These are phyloP conservation scores for Cyathus striatus DNA, from an alignment of 768 basidiomycete species.

Conservation along the genomic window DNA sequence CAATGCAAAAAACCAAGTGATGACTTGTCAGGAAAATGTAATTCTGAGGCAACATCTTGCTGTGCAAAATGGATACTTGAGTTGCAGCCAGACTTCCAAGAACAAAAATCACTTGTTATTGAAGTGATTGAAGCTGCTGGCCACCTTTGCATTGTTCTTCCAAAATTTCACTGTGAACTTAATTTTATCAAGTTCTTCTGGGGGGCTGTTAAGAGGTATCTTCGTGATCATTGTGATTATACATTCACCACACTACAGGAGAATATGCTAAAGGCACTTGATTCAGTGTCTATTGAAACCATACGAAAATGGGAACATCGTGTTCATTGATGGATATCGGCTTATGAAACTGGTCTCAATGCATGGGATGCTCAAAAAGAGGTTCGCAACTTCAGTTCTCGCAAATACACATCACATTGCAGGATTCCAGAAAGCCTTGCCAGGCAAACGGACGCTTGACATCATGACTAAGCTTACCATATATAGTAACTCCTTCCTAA, in stretches of 20 bases:
- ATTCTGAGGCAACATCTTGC: constrained; percentile 3
- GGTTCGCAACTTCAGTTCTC: constrained; percentile 21
- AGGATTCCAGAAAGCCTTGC: constrained; percentile 11
- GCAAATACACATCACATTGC: constrained; percentile 15
- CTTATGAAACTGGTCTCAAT: constrained; percentile 17
- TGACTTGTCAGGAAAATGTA: too few species aligned
- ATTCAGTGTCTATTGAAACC: constrained; percentile 10
- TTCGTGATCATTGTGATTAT: neutral
- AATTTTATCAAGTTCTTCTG: constrained; percentile 6
- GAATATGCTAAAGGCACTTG: constrained; percentile 5
- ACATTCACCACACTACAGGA: neutral
- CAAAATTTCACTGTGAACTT: constrained; percentile 12
- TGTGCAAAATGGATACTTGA: constrained; percentile 14
- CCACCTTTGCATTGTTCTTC: constrained; percentile 14
- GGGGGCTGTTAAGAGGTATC: neutral
- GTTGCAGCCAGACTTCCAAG: constrained; percentile 13
- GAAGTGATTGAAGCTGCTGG: constrained; percentile 15
- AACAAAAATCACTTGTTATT: constrained; percentile 14
- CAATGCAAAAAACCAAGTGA: too few species aligned
- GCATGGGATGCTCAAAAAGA: constrained; percentile 17
- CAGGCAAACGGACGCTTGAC: constrained; percentile 5
- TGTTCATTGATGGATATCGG: constrained; percentile 17
- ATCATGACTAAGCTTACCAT: neutral
- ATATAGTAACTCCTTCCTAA: constrained; percentile 8
- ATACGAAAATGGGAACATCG: constrained; percentile 25